phyloP scores from a whole-genome alignment of 2,329 filamentous ascomycete genomes.

The Exophiala lecanii-corni region DNA sequence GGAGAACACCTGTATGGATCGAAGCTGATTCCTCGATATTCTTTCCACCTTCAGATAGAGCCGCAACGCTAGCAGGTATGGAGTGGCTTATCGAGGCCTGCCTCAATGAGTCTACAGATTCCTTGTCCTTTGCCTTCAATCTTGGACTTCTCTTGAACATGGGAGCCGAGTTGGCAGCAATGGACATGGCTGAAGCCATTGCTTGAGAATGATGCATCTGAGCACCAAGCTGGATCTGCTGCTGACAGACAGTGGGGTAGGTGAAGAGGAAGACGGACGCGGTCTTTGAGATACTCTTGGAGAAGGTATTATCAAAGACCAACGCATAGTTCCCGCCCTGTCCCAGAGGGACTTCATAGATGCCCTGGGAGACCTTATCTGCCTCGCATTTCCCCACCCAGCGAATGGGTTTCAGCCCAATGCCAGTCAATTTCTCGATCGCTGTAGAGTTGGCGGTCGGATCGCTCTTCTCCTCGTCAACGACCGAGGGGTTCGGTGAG shows the following conservation, averaged over 20 bases:
- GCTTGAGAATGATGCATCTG: conserved; percentile 50
- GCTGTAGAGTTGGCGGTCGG: conserved; percentile 54
- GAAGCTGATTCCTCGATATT: conserved; percentile 33
- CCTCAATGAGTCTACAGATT: conserved; percentile 50
- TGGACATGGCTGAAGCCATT: conserved; percentile 43
- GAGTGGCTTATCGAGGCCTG: conserved; percentile 28
- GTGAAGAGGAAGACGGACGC: conserved; percentile 92
- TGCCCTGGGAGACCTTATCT: conserved; percentile 89
- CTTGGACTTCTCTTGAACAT: conserved; percentile 34
- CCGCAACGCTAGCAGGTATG: conserved; percentile 7
- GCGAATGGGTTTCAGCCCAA: conserved; percentile 58
- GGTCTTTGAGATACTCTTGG: conserved; percentile 89
- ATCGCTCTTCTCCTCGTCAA: conserved; percentile 32
- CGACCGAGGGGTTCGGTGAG: conserved; percentile 35
- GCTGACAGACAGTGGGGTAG: conserved; percentile 69
- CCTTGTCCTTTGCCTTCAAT: conserved; percentile 38
- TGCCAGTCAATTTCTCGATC: conserved; percentile 58
- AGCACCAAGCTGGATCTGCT: conserved; percentile 40
- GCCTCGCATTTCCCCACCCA: conserved; percentile 97
- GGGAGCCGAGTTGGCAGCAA: conserved; percentile 11
- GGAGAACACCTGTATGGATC: conserved; percentile 77
- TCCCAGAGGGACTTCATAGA: conserved; percentile 68
- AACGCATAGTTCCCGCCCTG: conserved; percentile 92
- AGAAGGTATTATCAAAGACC: conserved; percentile 98
- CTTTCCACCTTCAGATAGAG: conserved; percentile 8